Conservation (phyloP, 441 rosid species). For the Jatropha multifida region DNA sequence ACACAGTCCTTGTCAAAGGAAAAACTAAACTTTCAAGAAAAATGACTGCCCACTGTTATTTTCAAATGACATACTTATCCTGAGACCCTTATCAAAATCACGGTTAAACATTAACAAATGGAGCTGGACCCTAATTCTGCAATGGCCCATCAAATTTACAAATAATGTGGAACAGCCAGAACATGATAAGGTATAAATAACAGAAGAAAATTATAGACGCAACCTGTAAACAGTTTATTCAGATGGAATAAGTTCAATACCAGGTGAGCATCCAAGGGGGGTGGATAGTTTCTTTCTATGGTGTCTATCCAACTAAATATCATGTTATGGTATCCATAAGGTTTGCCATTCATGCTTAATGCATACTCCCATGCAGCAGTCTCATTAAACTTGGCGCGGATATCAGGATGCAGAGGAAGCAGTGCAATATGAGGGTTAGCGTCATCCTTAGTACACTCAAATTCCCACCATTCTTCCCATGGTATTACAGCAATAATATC, state of each 20-base stretch:
- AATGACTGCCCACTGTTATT: neutral
- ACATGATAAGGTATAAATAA: neutral
- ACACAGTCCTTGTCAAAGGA: neutral
- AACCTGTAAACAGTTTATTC: slow-evolving; percentile 5
- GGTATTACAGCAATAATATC: slow-evolving; percentile 76
- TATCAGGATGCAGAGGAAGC: slow-evolving; percentile 89
- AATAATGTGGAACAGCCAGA: neutral
- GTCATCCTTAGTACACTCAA: slow-evolving; percentile 80
- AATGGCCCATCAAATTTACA: neutral
- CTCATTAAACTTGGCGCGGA: slow-evolving; percentile 81
- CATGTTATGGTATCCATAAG: slow-evolving; percentile 97
- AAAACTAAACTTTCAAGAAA: neutral
- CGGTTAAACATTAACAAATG: neutral
- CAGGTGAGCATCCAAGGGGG: slow-evolving; percentile 92
- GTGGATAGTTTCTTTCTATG: slow-evolving; percentile 75
- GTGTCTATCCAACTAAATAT: slow-evolving; percentile 99
- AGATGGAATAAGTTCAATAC: slow-evolving; percentile 39
- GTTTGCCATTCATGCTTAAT: slow-evolving; percentile 75
- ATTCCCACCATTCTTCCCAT: slow-evolving; percentile 99
- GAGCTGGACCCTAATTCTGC: neutral
- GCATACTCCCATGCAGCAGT: slow-evolving; percentile 99
- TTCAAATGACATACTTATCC: too few species aligned
- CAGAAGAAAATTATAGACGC: neutral
- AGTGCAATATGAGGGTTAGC: slow-evolving; percentile 87
- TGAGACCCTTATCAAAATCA: neutral